A percentile compares a stretch with the other conserved stretches of the same genome.
Evolutionary conservation across 257 asterid genomes (phyloP).

Genomic region (Oldenlandia corymbosa): DNA sequence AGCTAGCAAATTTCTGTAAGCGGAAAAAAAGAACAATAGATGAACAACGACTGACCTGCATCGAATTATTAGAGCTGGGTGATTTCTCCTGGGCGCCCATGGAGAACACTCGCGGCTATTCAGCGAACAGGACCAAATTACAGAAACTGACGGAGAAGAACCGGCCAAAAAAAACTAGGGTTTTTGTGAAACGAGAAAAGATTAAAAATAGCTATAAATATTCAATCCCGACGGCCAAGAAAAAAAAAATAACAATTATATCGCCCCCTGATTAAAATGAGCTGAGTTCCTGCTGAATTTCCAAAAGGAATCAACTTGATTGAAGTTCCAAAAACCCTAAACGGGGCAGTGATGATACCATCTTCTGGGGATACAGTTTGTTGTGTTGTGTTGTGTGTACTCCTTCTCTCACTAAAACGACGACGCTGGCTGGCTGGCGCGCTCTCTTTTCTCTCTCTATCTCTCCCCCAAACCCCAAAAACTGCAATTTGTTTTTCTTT

Average conservation of each 20-base stretch:
- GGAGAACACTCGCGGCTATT: constrained; percentile 17
- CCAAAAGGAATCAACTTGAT: no score
- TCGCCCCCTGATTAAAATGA: background rate
- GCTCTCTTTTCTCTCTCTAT: constrained; percentile 23
- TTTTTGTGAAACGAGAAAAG: constrained; percentile 24
- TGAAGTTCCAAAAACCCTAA: constrained; percentile 55
- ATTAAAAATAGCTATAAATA: background rate
- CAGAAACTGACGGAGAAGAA: constrained; percentile 12
- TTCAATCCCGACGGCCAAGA: background rate
- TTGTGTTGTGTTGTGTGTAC: background rate
- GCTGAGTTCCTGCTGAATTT: no score
- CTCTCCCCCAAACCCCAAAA: background rate
- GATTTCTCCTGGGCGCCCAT: constrained; percentile 46
- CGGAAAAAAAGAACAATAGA: background rate
- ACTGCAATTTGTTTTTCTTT: no score
- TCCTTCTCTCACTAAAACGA: constrained; percentile 14
- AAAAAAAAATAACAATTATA: background rate
- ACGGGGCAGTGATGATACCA: constrained; percentile 36
- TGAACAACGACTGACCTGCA: constrained; percentile 27
- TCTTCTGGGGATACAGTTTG: constrained; percentile 8
- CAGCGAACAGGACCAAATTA: constrained; percentile 16
- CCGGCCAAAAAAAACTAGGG: constrained; percentile 48
- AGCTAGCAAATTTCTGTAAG: background rate
- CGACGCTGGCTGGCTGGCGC: constrained; percentile 6
- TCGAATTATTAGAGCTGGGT: constrained; percentile 25